Evolutionary conservation across 2,329 filamentous ascomycete species (phyloP), one percentile per base, ranked within the genome.

Genomic region (Ceratocystiopsis sp.): DNA sequence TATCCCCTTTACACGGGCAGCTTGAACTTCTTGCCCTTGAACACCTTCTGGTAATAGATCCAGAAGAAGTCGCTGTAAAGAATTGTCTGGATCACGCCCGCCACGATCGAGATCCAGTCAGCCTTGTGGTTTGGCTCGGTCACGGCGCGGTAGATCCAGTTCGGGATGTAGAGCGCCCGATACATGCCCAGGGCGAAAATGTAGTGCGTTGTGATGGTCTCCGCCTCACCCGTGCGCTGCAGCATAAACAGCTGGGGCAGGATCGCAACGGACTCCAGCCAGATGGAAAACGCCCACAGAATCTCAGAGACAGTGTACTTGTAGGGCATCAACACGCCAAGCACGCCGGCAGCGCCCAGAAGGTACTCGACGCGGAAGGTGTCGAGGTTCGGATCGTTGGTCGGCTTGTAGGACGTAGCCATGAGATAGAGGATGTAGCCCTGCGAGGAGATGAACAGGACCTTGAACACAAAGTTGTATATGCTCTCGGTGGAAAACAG

Each of bases 1-100:
- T 39, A 18, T 14, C 6, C 12, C 35, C 35, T 52, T 68, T 75
- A 89, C 51, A 89, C 84, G 2, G 83, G 83, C 46, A 89, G 68
- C 61, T 85, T 84, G 61, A 89, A 89, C 67, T 84, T 87, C 70
- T 84, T 83, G 53, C 83, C 83, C 68, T 87, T 84, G 64, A 87
- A 67, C 40, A 89, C 80, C 78, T 95, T 96, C 47, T 81, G 94
- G 66, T 95, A 98, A 68, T 98, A 98, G 56, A 98, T 89, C 72
- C 87, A 98, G 74, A 98, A 98, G 68, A 98, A 98, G 66, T 98
- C 91, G 50, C 85, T 93, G 68, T 98, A 98, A 46, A 98, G 69
- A 40, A 98, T 65, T 0, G 91, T 98, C 69, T 98, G 91, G 50
- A 96, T 66, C 44, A 96, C 72, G 13, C 91, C 91, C 4, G 93